Conservation (phyloP, 805 yeast species). For the Yamadazyma sp. region DNA sequence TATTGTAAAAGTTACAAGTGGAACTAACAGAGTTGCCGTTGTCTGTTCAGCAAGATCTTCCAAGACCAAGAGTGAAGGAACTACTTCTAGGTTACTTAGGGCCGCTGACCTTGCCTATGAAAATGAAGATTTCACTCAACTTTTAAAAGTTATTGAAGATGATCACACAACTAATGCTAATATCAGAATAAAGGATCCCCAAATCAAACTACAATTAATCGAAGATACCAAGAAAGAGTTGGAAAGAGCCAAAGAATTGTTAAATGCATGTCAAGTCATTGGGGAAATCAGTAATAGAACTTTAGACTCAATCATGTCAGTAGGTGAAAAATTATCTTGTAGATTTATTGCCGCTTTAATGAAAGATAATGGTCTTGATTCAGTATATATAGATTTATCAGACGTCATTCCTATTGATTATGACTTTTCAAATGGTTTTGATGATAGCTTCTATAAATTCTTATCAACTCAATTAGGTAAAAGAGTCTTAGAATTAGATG, state of each 20-base stretch:
- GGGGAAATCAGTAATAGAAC: slow-evolving; percentile 92
- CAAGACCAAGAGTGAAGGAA: slow-evolving; percentile 88
- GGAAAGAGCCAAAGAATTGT: slow-evolving; percentile 60
- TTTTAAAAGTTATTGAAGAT: slow-evolving; percentile 64
- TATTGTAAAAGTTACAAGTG: slow-evolving; percentile 67
- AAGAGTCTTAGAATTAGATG: slow-evolving; percentile 41
- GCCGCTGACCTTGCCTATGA: slow-evolving; percentile 81
- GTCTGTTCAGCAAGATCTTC: slow-evolving; percentile 96
- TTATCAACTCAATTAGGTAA: slow-evolving; percentile 53
- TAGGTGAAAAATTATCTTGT: slow-evolving; percentile 93
- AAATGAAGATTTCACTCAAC: slow-evolving; percentile 52
- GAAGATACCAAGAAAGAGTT: slow-evolving; percentile 63
- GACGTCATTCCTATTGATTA: slow-evolving; percentile 63
- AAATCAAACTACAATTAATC: slow-evolving; percentile 52
- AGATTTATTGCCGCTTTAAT: slow-evolving; percentile 82
- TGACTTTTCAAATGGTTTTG: slow-evolving; percentile 58
- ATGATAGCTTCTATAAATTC: slow-evolving; percentile 58
- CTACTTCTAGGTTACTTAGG: slow-evolving; percentile 78
- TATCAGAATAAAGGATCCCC: slow-evolving; percentile 41
- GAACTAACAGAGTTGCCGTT: slow-evolving; percentile 72
- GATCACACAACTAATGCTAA: slow-evolving; percentile 81
- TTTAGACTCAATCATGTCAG: slow-evolving; percentile 83
- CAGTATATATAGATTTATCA: slow-evolving; percentile 77
- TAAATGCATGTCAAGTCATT: slow-evolving; percentile 85
- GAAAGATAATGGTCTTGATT: slow-evolving; percentile 75